Evolutionary conservation across 2,329 filamentous ascomycete genomes (phyloP).

Genomic region (Ophiosphaerella narmari): DNA sequence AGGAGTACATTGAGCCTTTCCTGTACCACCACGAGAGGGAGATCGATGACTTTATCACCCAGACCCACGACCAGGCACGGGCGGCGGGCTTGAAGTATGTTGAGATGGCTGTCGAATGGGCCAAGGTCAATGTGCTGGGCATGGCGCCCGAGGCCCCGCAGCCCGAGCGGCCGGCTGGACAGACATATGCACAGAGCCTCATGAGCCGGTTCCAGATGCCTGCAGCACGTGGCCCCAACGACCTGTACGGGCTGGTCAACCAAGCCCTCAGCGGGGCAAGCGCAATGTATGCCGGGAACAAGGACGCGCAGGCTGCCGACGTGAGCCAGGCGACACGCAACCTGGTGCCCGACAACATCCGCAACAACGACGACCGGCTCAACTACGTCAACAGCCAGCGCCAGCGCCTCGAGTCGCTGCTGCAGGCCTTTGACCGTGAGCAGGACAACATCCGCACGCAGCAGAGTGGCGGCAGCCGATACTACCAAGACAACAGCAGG

Average conservation of each 20-base stretch:
- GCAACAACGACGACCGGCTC: conserved; percentile 68
- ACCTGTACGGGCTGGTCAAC: conserved; percentile 79
- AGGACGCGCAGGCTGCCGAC: conserved; percentile 53
- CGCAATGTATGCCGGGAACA: conserved; percentile 48
- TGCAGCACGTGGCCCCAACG: conserved; percentile 65
- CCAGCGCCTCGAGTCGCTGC: conserved; percentile 73
- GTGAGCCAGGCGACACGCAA: conserved; percentile 60
- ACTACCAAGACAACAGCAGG: conserved; percentile 45
- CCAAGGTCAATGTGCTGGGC: conserved; percentile 80
- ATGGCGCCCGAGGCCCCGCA: conserved; percentile 60
- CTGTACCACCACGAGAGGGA: conserved; percentile 82
- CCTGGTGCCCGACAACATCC: conserved; percentile 72
- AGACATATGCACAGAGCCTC: conserved; percentile 76
- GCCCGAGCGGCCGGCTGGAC: conserved; percentile 54
- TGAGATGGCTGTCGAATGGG: conserved; percentile 54
- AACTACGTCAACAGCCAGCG: conserved; percentile 78
- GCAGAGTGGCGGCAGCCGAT: conserved; percentile 50
- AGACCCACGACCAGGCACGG: conserved; percentile 77
- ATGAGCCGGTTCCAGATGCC: conserved; percentile 88
- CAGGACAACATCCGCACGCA: conserved; percentile 62
- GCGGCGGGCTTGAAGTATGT: conserved; percentile 69
- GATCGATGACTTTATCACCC: conserved; percentile 89
- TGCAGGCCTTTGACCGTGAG: conserved; percentile 80
- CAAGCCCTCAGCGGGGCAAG: conserved; percentile 71
- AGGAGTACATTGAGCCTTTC: conserved; percentile 84